Conservation (phyloP, 1,284 basidiomycete species). For the Pseudozyma flocculosa region DNA sequence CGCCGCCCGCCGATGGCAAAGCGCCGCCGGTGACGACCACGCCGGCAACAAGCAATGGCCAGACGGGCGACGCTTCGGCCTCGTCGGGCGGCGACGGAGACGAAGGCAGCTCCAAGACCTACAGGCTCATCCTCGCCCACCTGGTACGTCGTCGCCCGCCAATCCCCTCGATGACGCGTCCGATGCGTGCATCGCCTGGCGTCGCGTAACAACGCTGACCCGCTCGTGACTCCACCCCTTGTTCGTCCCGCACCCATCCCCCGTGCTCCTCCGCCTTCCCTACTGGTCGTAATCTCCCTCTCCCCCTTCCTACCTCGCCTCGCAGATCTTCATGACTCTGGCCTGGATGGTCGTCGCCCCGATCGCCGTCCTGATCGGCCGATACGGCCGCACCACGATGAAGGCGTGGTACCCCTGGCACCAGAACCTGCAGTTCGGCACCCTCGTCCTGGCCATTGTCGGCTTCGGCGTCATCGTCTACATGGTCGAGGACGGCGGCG, state of each 20-base stretch:
- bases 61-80: conserved; percentile 2
- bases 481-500: conserved; percentile 7
- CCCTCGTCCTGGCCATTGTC: conserved; percentile 63
- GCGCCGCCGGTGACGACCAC: background rate
- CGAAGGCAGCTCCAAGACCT: conserved; percentile 4
- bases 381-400: conserved; percentile 65
- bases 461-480: conserved; percentile 66
- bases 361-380: conserved; percentile 65
- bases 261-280: too few relatives aligned
- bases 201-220: too few relatives aligned
- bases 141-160: conserved; percentile 17
- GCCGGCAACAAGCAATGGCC: background rate
- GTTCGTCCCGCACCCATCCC: too few relatives aligned
- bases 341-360: conserved; percentile 68
- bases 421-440: conserved; percentile 62
- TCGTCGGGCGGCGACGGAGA: conserved; percentile 1
- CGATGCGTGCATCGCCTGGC: too few relatives aligned
- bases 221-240: too few relatives aligned
- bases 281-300: too few relatives aligned
- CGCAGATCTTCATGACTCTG: conserved; percentile 49
- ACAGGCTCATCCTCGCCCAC: conserved; percentile 37
- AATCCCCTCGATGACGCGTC: too few relatives aligned
- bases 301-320: too few relatives aligned
- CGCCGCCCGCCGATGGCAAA: background rate
- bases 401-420: conserved; percentile 66